Conservation (phyloP, 257 asterid genomes). For the Prunella vulgaris region DNA sequence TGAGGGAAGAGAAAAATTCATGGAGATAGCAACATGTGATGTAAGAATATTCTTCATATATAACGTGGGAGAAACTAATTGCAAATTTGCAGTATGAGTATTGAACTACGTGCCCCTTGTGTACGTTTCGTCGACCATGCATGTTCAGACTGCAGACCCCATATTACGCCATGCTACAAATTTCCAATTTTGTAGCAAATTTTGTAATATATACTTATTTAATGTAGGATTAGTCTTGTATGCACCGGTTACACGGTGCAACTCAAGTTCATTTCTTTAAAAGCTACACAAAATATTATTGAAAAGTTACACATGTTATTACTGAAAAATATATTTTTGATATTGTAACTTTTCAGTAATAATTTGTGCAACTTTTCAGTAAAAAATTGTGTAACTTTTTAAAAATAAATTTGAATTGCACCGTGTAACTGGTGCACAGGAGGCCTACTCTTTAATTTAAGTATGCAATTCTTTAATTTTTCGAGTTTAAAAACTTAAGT, state of each 20-base stretch:
- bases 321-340: too few relatives aligned
- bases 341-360: too few relatives aligned
- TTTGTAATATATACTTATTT: neutral
- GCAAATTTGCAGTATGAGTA: neutral
- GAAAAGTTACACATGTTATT: too few relatives aligned
- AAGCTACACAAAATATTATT: too few relatives aligned
- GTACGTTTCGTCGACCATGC: neutral
- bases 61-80: neutral
- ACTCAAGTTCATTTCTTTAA: too few relatives aligned
- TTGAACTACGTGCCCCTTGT: neutral
- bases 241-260: too few relatives aligned
- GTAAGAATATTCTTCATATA: neutral
- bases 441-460: neutral
- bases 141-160: neutral
- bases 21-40: neutral
- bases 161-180: neutral
- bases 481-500: neutral
- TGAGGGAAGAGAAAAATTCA: neutral
- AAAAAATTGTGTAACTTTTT: too few relatives aligned
- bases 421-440: too few relatives aligned
- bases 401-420: too few relatives aligned
- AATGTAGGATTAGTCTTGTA: too few relatives aligned
- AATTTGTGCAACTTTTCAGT: too few relatives aligned
- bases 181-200: neutral
- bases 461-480: neutral